Base-by-base conservation (phyloP, 345 rosid genomes). In the Salix udensis region DNA sequence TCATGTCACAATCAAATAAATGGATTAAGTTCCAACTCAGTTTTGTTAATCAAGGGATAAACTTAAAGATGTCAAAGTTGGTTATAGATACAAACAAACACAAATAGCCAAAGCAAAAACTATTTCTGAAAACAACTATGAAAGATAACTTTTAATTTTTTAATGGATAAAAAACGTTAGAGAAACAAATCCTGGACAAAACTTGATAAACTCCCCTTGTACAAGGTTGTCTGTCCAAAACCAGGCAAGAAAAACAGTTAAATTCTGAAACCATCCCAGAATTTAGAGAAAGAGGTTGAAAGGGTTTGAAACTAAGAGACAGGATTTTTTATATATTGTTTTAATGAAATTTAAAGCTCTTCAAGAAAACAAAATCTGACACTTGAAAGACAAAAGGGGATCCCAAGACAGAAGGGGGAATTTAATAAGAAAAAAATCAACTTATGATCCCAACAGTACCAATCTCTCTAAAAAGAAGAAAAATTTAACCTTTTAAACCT, bases 301-400 rank as follows among this genome's bases (percentile, higher is more conserved):
- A 24, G 78, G 34, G 65, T 10, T 58, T 26, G 61, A 30, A 39
- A 14, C 16, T 18, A 39, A n/a, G 71, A 68, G 71, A 68, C 26
- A 55, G 21, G 16, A 0, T 18, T 55, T 55, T 10, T 23, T 40
- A 10, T 40, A 40, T 40, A 40, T 6, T 30, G 31, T 39, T 15
- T 5, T 48, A 65, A 74, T 42, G 37, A 74, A 74, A 68, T 71
- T 71, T 71, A 40, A n/a, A 68, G 11, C 69, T 71, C 28, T 55
- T 55, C 75, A 74, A 37, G 75, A 74, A 60, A 78, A 75, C 70
- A 83, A 66, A 34, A 73, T 65, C 81, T 79, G 77, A 78, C 87
- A 79, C 75, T 61, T 23, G 1, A 21, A 75, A 69, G 80, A 76
- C 52, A 74, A 52, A 78, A 82, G 68, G 73, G 74, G 75, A 83